These are phyloP conservation scores for Clavulina sp. DNA, from an alignment of 768 basidiomycete species.

Conservation along the genomic window DNA sequence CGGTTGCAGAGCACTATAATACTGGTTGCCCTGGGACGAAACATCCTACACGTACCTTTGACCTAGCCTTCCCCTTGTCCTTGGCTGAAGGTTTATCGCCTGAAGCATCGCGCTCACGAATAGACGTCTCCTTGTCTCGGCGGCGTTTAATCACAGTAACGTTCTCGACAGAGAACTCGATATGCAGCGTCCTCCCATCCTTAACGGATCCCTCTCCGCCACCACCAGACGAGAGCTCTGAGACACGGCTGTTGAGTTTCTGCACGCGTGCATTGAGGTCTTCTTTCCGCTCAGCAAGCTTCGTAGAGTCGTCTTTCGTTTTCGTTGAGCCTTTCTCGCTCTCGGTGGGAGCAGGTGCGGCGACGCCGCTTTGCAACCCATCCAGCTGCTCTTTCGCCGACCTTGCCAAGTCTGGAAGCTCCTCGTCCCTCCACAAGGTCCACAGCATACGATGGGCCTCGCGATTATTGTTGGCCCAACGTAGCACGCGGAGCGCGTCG, in stretches of 20 bases:
- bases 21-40: not conserved
- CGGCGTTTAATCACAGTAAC: conserved; percentile 73
- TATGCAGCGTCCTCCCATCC: conserved; percentile 40
- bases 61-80: not conserved
- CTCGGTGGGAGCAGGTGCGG: no score
- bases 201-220: conserved; percentile 16
- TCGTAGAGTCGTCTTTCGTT: conserved; percentile 29
- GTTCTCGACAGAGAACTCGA: conserved; percentile 97
- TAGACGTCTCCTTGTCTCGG: conserved; percentile 31
- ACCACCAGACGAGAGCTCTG: conserved; percentile 18
- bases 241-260: conserved; percentile 40
- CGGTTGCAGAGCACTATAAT: not conserved
- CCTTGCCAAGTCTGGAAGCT: conserved; percentile 21
- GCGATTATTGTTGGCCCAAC: conserved; percentile 89
- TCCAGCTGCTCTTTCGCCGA: conserved; percentile 45
- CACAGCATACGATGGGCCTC: conserved; percentile 45
- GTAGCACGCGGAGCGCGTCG: conserved; percentile 75
- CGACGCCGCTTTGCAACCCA: no score
- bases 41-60: not conserved
- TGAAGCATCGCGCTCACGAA: not conserved
- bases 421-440: conserved; percentile 75
- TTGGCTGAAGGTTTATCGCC: not conserved
- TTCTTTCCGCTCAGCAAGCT: conserved; percentile 21
- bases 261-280: conserved; percentile 36
- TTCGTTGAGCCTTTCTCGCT: conserved; percentile 23